Base-by-base conservation (phyloP, 2,329 filamentous ascomycete species). In the Dothideomycetes sp. region DNA sequence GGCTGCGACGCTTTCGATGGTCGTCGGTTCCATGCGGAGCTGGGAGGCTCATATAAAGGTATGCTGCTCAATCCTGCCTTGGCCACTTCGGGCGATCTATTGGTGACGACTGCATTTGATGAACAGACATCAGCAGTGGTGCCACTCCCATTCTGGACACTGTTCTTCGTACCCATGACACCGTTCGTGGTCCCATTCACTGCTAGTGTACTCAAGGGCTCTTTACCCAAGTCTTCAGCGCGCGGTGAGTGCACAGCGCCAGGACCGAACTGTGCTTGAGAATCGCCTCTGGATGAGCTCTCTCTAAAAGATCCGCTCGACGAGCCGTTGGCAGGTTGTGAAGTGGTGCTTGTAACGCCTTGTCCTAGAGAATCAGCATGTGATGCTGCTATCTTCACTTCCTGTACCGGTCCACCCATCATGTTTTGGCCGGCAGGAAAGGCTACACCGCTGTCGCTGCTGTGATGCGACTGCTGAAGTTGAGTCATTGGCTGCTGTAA, bases 121-220 rank as follows among this genome's bases (percentile, higher is more conserved):
- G n/a, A 32, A 5, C 30, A 32, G 5, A 5, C 14, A 5, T 16
- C n/a, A 5, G 11, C 14, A n/a, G 7, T 12, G 7, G 30, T 32
- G 5, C 5, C 30, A 12, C 30, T 15, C 5, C 15, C 12, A 12
- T 29, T 29, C 24, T 12, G 12, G 24, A 8, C 8, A 29, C 12
- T 7, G 24, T 29, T 7, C 24, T 29, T 12, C 24, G 24, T 12
- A 29, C 24, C 24, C 24, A 29, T 7, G 24, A 29, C 8, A 48
- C 36, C 40, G 41, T n/a, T 48, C 46, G 7, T 47, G 37, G 2
- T 45, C 45, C 29, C 44, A 41, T 8, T 43, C 36, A 15, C 32
- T 24, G 31, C 45, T 45, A 7, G 42, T 41, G 7, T 19, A 14
- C 5, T 19, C 37, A 12, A 19, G n/a, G 7, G 19, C 8, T 10